These are phyloP conservation scores for Citrus trifoliata DNA, from an alignment of 345 rosid genomes.

Conservation along the genomic window DNA sequence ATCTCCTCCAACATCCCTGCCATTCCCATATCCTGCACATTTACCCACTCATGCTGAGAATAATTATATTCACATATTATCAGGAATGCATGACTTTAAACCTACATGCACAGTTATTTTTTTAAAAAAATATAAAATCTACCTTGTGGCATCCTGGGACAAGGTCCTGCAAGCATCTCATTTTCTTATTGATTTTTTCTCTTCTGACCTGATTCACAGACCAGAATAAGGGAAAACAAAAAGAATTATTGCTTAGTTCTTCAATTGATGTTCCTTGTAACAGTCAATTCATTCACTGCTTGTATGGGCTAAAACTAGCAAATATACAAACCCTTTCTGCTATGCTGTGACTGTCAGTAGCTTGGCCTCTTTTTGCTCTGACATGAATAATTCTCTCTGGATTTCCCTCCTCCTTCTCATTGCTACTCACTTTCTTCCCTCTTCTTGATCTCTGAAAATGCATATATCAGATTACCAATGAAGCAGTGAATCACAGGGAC, in stretches of 20 bases:
- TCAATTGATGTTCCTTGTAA: not conserved
- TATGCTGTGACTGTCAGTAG: conserved; percentile 58
- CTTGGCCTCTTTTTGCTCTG: conserved; percentile 58
- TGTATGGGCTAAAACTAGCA: not conserved
- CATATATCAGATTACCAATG: not conserved
- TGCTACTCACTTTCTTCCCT: conserved; percentile 34
- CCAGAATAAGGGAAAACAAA: not conserved
- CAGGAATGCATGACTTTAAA: not conserved
- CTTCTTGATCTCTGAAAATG: conserved; percentile 30
- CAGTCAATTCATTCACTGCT: not conserved
- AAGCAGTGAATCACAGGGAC: not conserved
- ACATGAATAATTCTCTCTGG: conserved; percentile 50
- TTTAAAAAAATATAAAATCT: not conserved
- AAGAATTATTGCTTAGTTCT: not conserved
- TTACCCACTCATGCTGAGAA: not conserved
- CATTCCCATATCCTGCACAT: conserved; percentile 64
- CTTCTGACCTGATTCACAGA: conserved; percentile 40
- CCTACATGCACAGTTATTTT: not conserved
- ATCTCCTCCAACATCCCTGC: conserved; percentile 67
- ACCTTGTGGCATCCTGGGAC: conserved; percentile 65
- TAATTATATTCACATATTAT: not conserved
- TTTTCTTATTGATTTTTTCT: conserved; percentile 48
- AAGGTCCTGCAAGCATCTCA: conserved; percentile 45
- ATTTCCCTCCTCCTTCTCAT: conserved; percentile 24
- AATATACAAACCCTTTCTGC: conserved; percentile 44